Conservation (phyloP, 768 basidiomycete genomes). For the Dacryopinax primogenitus region DNA sequence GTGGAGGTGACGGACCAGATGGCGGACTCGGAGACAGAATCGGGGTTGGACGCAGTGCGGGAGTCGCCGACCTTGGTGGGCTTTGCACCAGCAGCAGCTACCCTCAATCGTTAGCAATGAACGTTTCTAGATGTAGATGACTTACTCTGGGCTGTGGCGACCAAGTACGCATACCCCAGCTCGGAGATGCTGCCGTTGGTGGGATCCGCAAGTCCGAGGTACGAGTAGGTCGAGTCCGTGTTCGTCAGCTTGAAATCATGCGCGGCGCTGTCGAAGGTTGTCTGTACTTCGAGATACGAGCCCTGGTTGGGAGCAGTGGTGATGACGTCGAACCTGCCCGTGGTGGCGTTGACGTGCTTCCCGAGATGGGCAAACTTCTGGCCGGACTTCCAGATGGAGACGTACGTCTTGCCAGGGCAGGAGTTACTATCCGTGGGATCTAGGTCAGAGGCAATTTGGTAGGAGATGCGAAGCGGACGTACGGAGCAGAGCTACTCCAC, state of each 20-base stretch:
- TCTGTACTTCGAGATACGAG: not conserved
- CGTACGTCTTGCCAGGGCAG: not conserved
- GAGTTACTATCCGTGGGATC: not conserved
- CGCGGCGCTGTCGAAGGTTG: not conserved
- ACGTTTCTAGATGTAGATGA: not conserved
- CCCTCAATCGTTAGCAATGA: not conserved
- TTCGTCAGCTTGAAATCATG: not conserved
- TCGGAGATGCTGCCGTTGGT: not conserved
- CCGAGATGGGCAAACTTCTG: not conserved
- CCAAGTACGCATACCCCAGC: not conserved
- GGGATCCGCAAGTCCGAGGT: not conserved
- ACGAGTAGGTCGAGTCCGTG: not conserved
- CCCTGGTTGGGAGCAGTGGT: not conserved
- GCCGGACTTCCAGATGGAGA: not conserved
- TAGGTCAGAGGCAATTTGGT: not conserved
- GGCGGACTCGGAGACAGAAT: not conserved
- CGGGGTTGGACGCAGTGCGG: not conserved
- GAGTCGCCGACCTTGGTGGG: not conserved
- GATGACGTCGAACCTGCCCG: not conserved
- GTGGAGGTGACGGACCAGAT: slow-evolving; percentile 3
- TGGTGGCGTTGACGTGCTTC: not conserved
- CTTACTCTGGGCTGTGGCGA: not conserved
- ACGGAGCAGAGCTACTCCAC: not conserved
- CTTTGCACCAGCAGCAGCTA: not conserved
- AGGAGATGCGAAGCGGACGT: not conserved